Conservation (phyloP, 2,329 filamentous ascomycete species). For the Cadophora malorum region DNA sequence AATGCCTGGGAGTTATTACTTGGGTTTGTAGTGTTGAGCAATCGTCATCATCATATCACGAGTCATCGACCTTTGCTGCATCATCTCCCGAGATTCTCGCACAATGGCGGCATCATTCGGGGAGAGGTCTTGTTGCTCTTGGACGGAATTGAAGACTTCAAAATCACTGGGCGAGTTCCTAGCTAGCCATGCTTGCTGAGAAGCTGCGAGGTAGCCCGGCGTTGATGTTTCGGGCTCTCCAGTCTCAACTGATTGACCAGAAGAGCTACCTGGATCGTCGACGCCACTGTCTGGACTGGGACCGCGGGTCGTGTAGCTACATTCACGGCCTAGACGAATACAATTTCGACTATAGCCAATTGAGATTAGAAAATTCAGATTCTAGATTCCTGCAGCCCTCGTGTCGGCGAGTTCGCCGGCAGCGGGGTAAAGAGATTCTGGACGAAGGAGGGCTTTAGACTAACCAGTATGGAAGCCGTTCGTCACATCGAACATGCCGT, state of each 20-base stretch:
- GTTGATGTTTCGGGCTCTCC: not conserved
- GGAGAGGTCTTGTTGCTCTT: constrained; percentile 21
- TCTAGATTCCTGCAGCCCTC: constrained; percentile 2
- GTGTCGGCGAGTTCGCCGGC: not conserved
- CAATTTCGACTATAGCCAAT: constrained; percentile 29
- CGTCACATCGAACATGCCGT: constrained; percentile 35
- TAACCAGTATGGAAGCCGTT: constrained; percentile 33
- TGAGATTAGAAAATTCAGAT: not conserved
- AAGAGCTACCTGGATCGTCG: not conserved
- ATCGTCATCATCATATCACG: constrained; percentile 20
- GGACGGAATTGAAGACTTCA: constrained; percentile 16
- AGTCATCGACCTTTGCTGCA: constrained; percentile 23
- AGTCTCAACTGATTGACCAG: not conserved
- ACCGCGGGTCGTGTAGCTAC: constrained; percentile 23
- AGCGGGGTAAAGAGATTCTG: not conserved
- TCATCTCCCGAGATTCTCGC: constrained; percentile 30
- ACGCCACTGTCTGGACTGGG: not conserved
- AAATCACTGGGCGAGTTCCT: constrained; percentile 15
- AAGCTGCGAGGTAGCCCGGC: constrained; percentile 1
- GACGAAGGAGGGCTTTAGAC: not conserved
- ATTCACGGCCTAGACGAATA: constrained; percentile 30
- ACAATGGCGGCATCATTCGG: constrained; percentile 26
- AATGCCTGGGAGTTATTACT: constrained; percentile 17
- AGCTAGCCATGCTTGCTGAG: constrained; percentile 25
- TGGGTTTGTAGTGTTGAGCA: constrained; percentile 22